These are phyloP conservation scores for Litchi chinensis DNA, from an alignment of 345 rosid species.

Conservation along the genomic window DNA sequence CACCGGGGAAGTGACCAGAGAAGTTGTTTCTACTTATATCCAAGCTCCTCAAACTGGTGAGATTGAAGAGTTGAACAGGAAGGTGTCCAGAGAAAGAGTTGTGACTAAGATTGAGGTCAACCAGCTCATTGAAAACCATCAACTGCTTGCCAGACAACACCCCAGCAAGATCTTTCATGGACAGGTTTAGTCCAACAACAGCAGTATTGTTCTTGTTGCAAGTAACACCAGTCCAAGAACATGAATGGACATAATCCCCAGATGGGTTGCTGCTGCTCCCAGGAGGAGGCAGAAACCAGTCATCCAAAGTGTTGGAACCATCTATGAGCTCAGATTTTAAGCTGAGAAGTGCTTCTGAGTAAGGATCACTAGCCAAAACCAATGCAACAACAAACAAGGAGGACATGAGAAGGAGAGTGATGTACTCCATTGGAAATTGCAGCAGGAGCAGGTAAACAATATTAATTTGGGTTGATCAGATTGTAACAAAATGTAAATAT, in stretches of 20 bases:
- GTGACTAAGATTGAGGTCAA: constrained; percentile 76
- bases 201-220: constrained; percentile 64
- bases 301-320: constrained; percentile 44
- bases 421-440: constrained; percentile 58
- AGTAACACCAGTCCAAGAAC: constrained; percentile 85
- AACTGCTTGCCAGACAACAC: constrained; percentile 52
- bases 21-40: constrained; percentile 90
- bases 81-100: constrained; percentile 75
- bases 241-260: constrained; percentile 40
- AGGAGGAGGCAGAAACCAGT: constrained; percentile 63
- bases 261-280: constrained; percentile 32
- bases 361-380: constrained; percentile 51
- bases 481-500: neutral
- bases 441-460: constrained; percentile 23
- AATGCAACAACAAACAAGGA: constrained; percentile 24
- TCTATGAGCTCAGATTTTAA: constrained; percentile 71
- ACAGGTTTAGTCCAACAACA: constrained; percentile 63
- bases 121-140: constrained; percentile 62
- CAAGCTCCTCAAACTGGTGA: constrained; percentile 57
- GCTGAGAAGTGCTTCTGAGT: constrained; percentile 63
- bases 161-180: constrained; percentile 66
- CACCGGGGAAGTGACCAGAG: constrained; percentile 64
- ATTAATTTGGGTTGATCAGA: constrained; percentile 16
- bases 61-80: constrained; percentile 58
- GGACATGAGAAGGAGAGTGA: constrained; percentile 33